Conservation (phyloP, 179 eudicot genomes). For the Vitellaria paradoxa region DNA sequence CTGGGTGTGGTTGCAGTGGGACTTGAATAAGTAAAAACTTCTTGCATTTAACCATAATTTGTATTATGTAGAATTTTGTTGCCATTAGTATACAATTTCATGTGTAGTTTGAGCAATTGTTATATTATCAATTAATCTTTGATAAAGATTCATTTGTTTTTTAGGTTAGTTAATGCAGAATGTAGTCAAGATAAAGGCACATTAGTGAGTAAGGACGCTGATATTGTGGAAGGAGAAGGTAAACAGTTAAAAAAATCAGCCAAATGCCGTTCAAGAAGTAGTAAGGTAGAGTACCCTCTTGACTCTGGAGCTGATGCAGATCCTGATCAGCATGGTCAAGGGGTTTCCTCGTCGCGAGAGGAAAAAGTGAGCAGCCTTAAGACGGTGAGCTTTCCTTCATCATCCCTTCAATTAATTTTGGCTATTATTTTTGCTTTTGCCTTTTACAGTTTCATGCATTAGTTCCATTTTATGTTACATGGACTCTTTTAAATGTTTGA, state of each 20-base stretch:
- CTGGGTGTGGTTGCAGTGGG: not conserved
- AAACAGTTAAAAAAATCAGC: constrained; percentile 61
- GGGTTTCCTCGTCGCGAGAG: constrained; percentile 76
- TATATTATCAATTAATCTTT: not conserved
- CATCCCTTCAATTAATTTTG: not conserved
- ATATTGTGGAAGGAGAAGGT: constrained; percentile 50
- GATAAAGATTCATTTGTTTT: not conserved
- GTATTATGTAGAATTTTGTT: not conserved
- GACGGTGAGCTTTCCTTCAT: constrained; percentile 59
- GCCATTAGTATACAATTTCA: not conserved
- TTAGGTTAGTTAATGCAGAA: constrained; percentile 41
- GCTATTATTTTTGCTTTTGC: not conserved
- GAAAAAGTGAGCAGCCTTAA: constrained; percentile 98
- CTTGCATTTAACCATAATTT: not conserved
- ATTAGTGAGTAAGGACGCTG: constrained; percentile 37
- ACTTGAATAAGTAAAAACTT: not conserved
- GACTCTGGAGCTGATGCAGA: constrained; percentile 84
- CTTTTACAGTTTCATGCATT: not conserved
- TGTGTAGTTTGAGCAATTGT: not conserved
- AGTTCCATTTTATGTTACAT: not conserved
- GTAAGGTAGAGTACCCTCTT: constrained; percentile 65
- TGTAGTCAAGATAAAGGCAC: constrained; percentile 28
- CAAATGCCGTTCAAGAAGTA: constrained; percentile 62
- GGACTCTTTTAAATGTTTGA: too few relatives aligned
- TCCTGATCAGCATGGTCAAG: constrained; percentile 85